A percentile compares a stretch with the other conserved stretches of the same genome.
Conservation (phyloP, 345 rosid species). For the Combretum micranthum region DNA sequence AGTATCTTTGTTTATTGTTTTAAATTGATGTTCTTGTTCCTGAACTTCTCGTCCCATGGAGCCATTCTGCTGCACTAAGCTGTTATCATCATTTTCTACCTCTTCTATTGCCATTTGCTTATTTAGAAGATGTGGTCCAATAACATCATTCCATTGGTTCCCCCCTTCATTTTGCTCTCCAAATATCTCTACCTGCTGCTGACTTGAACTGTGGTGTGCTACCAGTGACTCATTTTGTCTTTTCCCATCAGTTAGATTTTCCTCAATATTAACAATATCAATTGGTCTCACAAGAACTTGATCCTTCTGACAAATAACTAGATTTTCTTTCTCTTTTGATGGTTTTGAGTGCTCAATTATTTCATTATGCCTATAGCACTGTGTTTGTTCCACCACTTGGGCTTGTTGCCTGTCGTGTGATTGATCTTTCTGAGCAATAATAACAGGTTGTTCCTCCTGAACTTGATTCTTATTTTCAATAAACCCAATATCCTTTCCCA, state of each 20-base stretch:
- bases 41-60: neutral
- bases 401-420: neutral
- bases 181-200: neutral
- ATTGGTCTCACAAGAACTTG: neutral
- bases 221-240: neutral
- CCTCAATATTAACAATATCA: neutral
- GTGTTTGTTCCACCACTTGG: neutral
- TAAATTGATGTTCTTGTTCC: too few relatives aligned
- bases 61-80: neutral
- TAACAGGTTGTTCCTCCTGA: too few relatives aligned
- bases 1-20: conserved; percentile 4
- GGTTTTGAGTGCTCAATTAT: neutral
- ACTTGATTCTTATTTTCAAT: too few relatives aligned
- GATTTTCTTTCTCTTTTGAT: neutral
- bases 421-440: too few relatives aligned
- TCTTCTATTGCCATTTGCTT: too few relatives aligned
- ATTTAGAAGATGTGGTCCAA: neutral
- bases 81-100: neutral
- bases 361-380: neutral
- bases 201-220: neutral
- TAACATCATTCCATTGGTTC: neutral
- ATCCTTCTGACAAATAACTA: neutral
- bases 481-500: too few relatives aligned
- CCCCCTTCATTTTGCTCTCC: neutral
- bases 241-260: neutral